Conservation (phyloP, 768 basidiomycete genomes). For the Suillus paluster region DNA sequence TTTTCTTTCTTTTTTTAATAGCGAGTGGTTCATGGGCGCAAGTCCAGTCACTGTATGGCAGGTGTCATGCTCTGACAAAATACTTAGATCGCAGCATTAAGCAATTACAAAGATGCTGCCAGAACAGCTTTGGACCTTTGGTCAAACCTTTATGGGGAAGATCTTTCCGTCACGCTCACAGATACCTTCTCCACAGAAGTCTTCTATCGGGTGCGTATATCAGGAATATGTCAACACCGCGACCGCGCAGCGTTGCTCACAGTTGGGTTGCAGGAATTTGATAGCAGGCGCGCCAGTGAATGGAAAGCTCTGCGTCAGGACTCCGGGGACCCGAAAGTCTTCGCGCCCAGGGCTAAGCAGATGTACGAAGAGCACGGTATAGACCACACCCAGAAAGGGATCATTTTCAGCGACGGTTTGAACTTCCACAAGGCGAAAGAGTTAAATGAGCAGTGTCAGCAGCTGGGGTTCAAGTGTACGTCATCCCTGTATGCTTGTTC, state of each 20-base stretch:
- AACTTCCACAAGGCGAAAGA: slow-evolving; percentile 70
- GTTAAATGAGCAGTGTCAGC: slow-evolving; percentile 73
- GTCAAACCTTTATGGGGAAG: slow-evolving; percentile 70
- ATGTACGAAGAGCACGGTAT: slow-evolving; percentile 75
- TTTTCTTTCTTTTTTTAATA: slow-evolving; percentile 27
- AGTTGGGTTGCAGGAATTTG: slow-evolving; percentile 54
- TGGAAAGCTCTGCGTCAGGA: slow-evolving; percentile 94
- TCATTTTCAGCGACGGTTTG: slow-evolving; percentile 87
- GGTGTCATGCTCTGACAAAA: background rate
- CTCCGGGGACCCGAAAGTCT: slow-evolving; percentile 88
- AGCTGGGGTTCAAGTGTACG: slow-evolving; percentile 70
- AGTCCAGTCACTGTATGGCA: slow-evolving; percentile 21
- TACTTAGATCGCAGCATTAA: slow-evolving; percentile 75
- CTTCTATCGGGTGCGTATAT: slow-evolving; percentile 71
- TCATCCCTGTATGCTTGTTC: background rate
- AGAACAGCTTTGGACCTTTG: slow-evolving; percentile 78
- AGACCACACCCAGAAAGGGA: slow-evolving; percentile 62
- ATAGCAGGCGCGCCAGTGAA: slow-evolving; percentile 55
- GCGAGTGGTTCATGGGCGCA: slow-evolving; percentile 94
- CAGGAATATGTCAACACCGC: slow-evolving; percentile 1
- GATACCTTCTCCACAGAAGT: slow-evolving; percentile 92
- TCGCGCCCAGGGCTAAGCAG: slow-evolving; percentile 72
- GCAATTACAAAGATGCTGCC: slow-evolving; percentile 83
- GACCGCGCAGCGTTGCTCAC: background rate
- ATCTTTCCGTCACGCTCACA: slow-evolving; percentile 78